Percentiles rank a stretch among this genome's conserved stretches.
Conservation (phyloP, 352 stramenopile genomes). For the Achlya hypogyna region DNA sequence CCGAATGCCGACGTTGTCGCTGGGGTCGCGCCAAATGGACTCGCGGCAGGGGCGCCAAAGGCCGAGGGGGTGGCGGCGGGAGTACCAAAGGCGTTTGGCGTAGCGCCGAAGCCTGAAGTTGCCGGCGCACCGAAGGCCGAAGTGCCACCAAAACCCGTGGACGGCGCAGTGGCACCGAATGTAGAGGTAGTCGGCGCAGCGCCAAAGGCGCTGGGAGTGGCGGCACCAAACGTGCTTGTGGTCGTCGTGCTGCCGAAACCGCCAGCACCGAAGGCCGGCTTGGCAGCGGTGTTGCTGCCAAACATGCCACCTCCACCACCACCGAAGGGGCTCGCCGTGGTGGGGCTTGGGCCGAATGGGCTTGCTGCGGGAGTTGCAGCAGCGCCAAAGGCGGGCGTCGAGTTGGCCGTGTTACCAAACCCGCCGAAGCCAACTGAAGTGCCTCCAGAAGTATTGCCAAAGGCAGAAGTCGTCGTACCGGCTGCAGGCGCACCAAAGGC, state of each 20-base stretch:
- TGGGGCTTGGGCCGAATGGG: conserved; percentile 31
- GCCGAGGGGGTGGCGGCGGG: no score
- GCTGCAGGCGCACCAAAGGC: conserved; percentile 30
- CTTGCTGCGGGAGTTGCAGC: conserved; percentile 35
- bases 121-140: conserved; percentile 31
- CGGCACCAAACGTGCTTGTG: conserved; percentile 31
- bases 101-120: conserved; percentile 26
- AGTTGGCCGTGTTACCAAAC: conserved; percentile 25
- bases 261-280: conserved; percentile 24
- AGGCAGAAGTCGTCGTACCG: conserved; percentile 21
- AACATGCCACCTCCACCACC: conserved; percentile 22
- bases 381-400: conserved; percentile 31
- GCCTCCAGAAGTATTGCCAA: conserved; percentile 22
- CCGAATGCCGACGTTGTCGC: conserved; percentile 15
- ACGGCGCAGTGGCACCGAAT: conserved; percentile 14
- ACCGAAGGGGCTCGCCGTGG: conserved; percentile 13
- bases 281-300: background rate
- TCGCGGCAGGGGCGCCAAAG: conserved; percentile 11
- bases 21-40: conserved; percentile 1
- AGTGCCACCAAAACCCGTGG: conserved; percentile 9
- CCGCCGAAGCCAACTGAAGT: conserved; percentile 31
- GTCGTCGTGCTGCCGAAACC: conserved; percentile 34
- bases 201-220: conserved; percentile 15
- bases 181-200: conserved; percentile 20
- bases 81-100: conserved; percentile 15